Evolutionary conservation across 2,329 filamentous ascomycete species (phyloP).

Genomic region (Scytalidium lignicola): DNA sequence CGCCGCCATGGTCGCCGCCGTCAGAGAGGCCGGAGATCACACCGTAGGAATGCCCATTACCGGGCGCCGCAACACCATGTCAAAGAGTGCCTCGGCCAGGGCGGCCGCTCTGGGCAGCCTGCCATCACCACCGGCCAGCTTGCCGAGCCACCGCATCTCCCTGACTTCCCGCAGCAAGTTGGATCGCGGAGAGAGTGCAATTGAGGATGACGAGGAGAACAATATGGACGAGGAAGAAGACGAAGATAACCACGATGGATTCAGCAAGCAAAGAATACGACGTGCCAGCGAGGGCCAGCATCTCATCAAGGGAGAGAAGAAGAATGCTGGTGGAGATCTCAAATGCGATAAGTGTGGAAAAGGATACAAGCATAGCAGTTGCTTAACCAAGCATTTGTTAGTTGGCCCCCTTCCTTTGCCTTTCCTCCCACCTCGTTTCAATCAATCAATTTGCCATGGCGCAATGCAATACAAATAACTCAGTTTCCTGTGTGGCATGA

Average conservation of each 20-base stretch:
- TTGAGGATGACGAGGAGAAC: slow-evolving; percentile 63
- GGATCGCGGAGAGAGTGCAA: slow-evolving; percentile 54
- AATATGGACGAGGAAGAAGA: slow-evolving; percentile 51
- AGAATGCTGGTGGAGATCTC: slow-evolving; percentile 76
- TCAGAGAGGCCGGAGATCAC: slow-evolving; percentile 60
- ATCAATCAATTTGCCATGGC: not conserved
- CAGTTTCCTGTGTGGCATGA: slow-evolving; percentile 12
- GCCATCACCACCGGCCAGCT: slow-evolving; percentile 62
- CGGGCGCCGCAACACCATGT: slow-evolving; percentile 62
- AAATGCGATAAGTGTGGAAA: slow-evolving; percentile 98
- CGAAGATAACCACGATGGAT: slow-evolving; percentile 25
- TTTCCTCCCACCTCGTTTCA: not conserved
- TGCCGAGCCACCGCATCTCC: slow-evolving; percentile 50
- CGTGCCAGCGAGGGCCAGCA: slow-evolving; percentile 84
- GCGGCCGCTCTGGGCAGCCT: slow-evolving; percentile 51
- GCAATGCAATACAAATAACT: slow-evolving; percentile 5
- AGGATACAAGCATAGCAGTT: slow-evolving; percentile 99
- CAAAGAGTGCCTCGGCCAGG: slow-evolving; percentile 54
- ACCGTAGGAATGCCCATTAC: slow-evolving; percentile 53
- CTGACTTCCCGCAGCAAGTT: slow-evolving; percentile 44
- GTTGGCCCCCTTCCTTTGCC: slow-evolving; percentile 60
- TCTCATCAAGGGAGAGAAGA: slow-evolving; percentile 72
- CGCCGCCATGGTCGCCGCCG: slow-evolving; percentile 68
- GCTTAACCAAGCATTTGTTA: slow-evolving; percentile 99
- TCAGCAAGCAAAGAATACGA: slow-evolving; percentile 45